These are phyloP conservation scores for Paramyrothecium sp. DNA, from an alignment of 2,329 filamentous ascomycete species.

Conservation along the genomic window DNA sequence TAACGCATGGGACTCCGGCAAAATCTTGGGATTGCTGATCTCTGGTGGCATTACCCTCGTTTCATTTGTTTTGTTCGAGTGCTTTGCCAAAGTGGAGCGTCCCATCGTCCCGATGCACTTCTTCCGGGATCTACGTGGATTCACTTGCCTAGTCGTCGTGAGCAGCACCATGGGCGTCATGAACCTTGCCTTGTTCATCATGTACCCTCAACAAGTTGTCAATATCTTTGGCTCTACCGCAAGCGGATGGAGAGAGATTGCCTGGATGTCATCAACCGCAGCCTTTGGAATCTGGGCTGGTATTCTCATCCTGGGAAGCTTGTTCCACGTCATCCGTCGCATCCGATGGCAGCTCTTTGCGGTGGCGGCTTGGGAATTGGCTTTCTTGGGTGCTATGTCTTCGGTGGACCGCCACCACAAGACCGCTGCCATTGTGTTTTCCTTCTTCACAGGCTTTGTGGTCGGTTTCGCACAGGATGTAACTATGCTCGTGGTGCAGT, in stretches of 20 bases:
- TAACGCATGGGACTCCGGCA: constrained; percentile 15
- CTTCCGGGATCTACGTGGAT: constrained; percentile 28
- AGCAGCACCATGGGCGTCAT: constrained; percentile 21
- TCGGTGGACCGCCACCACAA: constrained; percentile 10
- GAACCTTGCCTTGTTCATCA: constrained; percentile 24
- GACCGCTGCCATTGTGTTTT: constrained; percentile 11
- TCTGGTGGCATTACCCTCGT: constrained; percentile 13
- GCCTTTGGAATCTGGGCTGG: constrained; percentile 26
- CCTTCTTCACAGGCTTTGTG: constrained; percentile 14
- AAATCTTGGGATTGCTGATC: constrained; percentile 22
- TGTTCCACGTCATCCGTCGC: constrained; percentile 20
- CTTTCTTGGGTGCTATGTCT: constrained; percentile 13
- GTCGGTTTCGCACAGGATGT: constrained; percentile 14
- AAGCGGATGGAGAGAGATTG: constrained; percentile 19
- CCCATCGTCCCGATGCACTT: constrained; percentile 26
- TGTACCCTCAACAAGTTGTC: constrained; percentile 27
- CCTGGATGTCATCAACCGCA: constrained; percentile 24
- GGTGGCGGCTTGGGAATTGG: constrained; percentile 10
- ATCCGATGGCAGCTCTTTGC: constrained; percentile 13
- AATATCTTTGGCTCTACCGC: constrained; percentile 11
- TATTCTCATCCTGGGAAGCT: constrained; percentile 21
- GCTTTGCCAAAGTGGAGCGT: constrained; percentile 6
- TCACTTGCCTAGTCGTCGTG: constrained; percentile 23
- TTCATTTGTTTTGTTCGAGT: constrained; percentile 22
- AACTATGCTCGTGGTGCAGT: constrained; percentile 18